phyloP scores from a whole-genome alignment of 176 grass and related monocot genomes.

The Guadua angustifolia region DNA sequence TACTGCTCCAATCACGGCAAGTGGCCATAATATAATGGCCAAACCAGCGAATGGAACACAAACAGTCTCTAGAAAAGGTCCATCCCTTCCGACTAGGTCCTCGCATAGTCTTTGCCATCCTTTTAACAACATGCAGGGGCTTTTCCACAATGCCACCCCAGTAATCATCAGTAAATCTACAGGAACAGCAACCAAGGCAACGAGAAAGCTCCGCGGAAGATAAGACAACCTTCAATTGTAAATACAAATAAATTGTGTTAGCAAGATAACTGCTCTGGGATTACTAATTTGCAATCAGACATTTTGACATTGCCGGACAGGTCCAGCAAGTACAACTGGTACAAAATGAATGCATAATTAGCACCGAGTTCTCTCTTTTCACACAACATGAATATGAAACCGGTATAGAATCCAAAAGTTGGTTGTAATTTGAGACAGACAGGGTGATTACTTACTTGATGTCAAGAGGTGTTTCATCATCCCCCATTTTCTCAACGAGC shows the following conservation, averaged over 20 bases:
- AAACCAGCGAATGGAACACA: constrained; percentile 88
- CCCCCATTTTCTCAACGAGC: constrained; percentile 59
- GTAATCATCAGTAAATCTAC: constrained; percentile 76
- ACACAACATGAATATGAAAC: not conserved
- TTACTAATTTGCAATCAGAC: not conserved
- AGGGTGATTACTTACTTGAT: constrained; percentile 62
- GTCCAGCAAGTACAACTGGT: not conserved
- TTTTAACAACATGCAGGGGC: constrained; percentile 79
- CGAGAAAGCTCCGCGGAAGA: constrained; percentile 59
- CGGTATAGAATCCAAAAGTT: not conserved
- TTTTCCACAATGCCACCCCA: constrained; percentile 79
- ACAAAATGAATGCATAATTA: not conserved
- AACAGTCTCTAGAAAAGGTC: constrained; percentile 83
- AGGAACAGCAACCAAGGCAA: constrained; percentile 58
- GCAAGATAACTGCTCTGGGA: not conserved
- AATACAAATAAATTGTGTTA: not conserved
- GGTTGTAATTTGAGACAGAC: not conserved
- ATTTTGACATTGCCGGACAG: not conserved
- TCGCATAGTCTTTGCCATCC: constrained; percentile 85
- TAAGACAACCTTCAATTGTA: constrained; percentile 54
- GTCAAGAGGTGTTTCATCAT: constrained; percentile 68
- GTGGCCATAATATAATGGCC: constrained; percentile 80
- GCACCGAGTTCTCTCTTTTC: not conserved
- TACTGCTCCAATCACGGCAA: constrained; percentile 69
- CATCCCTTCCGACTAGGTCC: constrained; percentile 86